Conservation (phyloP, 1,284 basidiomycete genomes). For the Phylloboletellus chloephorus region DNA sequence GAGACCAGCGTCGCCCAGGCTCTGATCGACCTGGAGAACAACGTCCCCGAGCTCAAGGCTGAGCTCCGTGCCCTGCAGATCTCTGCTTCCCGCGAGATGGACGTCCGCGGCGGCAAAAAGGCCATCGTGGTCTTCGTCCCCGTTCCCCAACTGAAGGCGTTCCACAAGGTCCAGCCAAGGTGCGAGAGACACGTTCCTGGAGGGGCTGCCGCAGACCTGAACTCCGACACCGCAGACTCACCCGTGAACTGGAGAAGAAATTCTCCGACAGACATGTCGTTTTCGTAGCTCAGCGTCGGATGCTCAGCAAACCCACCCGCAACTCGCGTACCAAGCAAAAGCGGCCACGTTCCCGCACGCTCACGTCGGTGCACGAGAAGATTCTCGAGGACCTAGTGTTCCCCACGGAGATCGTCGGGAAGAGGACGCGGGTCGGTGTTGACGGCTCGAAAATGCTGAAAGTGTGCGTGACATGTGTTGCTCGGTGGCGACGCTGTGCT, state of each 20-base stretch:
- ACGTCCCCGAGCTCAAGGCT: conserved; percentile 95
- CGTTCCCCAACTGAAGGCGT: conserved; percentile 96
- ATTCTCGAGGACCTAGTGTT: conserved; percentile 99
- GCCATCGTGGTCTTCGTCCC: conserved; percentile 99
- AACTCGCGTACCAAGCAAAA: conserved; percentile 92
- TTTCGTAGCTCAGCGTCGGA: conserved; percentile 97
- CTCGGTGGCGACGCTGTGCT: conserved; percentile 16
- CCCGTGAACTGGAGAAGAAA: conserved; percentile 99
- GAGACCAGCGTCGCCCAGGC: conserved; percentile 95
- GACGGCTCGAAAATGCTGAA: conserved; percentile 92
- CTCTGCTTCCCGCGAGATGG: conserved; percentile 96
- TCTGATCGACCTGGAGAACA: conserved; percentile 95
- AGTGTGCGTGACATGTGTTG: conserved; percentile 64
- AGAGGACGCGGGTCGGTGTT: conserved; percentile 87
- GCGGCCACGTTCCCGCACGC: conserved; percentile 93
- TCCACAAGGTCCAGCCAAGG: conserved; percentile 98
- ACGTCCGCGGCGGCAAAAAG: conserved; percentile 99
- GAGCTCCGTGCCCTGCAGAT: conserved; percentile 97
- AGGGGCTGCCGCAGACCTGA: conserved; percentile 6
- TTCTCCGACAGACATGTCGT: conserved; percentile 99
- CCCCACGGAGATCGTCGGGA: conserved; percentile 98
- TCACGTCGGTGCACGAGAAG: conserved; percentile 96
- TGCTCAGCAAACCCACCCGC: conserved; percentile 96
- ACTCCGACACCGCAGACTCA: conserved; percentile 63
- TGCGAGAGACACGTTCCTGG: conserved; percentile 39